A percentile compares a stretch with the other conserved stretches of the same genome.
phyloP scores from a whole-genome alignment of 2,329 filamentous ascomycete species.

The Metarhizium anisopliae region DNA sequence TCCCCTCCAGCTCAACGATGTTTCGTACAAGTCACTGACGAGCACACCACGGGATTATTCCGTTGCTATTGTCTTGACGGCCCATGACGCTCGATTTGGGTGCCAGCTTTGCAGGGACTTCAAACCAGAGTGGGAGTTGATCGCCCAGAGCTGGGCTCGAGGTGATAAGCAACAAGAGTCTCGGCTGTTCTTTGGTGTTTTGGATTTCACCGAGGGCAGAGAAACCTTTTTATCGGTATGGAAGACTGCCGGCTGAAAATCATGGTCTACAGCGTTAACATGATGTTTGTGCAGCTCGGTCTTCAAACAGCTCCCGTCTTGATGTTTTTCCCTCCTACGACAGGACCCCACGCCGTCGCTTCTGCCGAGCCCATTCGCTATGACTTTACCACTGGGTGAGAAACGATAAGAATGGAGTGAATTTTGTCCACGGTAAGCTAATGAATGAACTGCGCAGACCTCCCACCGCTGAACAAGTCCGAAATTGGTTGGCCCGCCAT shows the following conservation, averaged over 20 bases:
- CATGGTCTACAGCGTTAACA: background rate
- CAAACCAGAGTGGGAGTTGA: conserved; percentile 85
- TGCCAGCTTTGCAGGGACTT: conserved; percentile 85
- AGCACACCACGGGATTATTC: conserved; percentile 74
- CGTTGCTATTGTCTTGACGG: conserved; percentile 75
- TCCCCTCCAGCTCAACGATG: conserved; percentile 72
- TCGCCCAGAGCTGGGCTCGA: conserved; percentile 79
- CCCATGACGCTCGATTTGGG: conserved; percentile 71
- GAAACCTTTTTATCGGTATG: conserved; percentile 78
- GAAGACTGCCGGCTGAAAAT: background rate
- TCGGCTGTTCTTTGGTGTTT: conserved; percentile 67
- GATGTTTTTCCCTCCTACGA: conserved; percentile 76
- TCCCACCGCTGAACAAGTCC: conserved; percentile 67
- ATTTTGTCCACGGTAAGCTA: background rate
- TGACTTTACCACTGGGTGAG: conserved; percentile 76
- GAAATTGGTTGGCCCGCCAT: conserved; percentile 69
- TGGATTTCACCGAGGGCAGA: conserved; percentile 84
- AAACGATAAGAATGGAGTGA: background rate
- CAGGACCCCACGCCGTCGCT: conserved; percentile 66
- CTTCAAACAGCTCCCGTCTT: conserved; percentile 92
- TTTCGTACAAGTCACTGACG: conserved; percentile 66
- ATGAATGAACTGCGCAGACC: conserved; percentile 37
- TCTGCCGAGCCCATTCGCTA: conserved; percentile 65
- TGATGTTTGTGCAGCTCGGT: conserved; percentile 52
- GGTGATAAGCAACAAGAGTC: conserved; percentile 69